Evolutionary conservation across 108 stramenopile species (phyloP).

Genomic region (Phaeodactylum tricornutum): DNA sequence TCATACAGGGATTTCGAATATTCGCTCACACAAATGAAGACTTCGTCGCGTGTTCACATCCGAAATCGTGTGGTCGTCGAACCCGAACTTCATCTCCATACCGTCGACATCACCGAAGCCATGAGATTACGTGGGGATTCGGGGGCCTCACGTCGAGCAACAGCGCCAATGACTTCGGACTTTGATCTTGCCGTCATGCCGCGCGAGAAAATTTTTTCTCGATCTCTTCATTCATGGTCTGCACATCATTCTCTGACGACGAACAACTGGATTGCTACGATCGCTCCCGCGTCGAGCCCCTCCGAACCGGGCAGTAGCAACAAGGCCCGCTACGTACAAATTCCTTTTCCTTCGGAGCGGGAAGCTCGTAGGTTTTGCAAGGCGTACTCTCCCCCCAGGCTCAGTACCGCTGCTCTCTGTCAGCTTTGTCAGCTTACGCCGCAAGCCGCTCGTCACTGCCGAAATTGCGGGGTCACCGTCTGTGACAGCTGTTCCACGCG

Average conservation of each 20-base stretch:
- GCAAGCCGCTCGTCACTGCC: constrained; percentile 28
- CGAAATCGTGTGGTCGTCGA: too few relatives aligned
- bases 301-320: too few relatives aligned
- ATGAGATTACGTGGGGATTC: too few relatives aligned
- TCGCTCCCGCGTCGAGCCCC: too few relatives aligned
- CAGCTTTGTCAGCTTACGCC: neutral
- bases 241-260: neutral
- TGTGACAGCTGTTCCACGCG: constrained; percentile 41
- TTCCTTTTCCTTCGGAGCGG: constrained; percentile 24
- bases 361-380: constrained; percentile 32
- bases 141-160: too few relatives aligned
- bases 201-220: neutral
- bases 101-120: too few relatives aligned
- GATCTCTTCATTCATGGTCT: neutral
- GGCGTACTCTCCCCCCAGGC: constrained; percentile 41
- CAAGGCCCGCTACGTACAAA: constrained; percentile 13
- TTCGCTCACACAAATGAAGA: too few relatives aligned
- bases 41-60: too few relatives aligned
- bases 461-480: constrained; percentile 56
- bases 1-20: too few relatives aligned
- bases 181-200: constrained; percentile 1
- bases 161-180: too few relatives aligned
- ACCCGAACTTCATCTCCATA: too few relatives aligned
- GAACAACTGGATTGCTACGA: constrained; percentile 1
- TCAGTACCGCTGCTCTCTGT: constrained; percentile 3